A percentile compares a stretch with the other conserved stretches of the same genome.
These are phyloP conservation scores for Wilcoxina mikolae DNA, from an alignment of 495 filamentous ascomycete species.

Conservation along the genomic window DNA sequence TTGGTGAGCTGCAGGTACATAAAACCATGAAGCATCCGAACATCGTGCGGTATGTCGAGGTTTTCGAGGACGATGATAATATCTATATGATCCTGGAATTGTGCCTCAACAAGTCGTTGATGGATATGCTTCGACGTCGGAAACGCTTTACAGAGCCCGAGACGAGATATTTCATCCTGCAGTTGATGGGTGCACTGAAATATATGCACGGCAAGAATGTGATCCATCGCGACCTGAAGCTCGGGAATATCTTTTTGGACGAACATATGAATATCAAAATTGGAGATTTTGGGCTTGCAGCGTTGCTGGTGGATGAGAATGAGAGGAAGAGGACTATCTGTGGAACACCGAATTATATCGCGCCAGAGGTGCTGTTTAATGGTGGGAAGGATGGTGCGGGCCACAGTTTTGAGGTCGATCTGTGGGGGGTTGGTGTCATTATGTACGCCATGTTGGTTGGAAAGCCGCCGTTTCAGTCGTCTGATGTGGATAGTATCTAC, in stretches of 20 bases:
- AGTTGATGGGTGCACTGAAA: slow-evolving; percentile 89
- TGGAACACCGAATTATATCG: slow-evolving; percentile 96
- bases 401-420: slow-evolving; percentile 54
- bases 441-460: slow-evolving; percentile 83
- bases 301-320: slow-evolving; percentile 69
- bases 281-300: slow-evolving; percentile 95
- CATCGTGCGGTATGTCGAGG: slow-evolving; percentile 86
- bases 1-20: slow-evolving; percentile 93
- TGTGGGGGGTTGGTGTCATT: slow-evolving; percentile 95
- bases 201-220: slow-evolving; percentile 91
- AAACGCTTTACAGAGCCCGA: slow-evolving; percentile 80
- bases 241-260: slow-evolving; percentile 95
- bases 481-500: slow-evolving; percentile 76
- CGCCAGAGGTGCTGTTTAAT: slow-evolving; percentile 58
- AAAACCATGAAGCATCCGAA: slow-evolving; percentile 91
- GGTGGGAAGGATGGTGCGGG: slow-evolving; percentile 25
- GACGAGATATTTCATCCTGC: slow-evolving; percentile 77
- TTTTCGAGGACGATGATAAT: slow-evolving; percentile 74
- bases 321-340: slow-evolving; percentile 85
- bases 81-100: slow-evolving; percentile 92
- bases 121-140: slow-evolving; percentile 90
- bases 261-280: slow-evolving; percentile 94
- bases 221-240: slow-evolving; percentile 93
- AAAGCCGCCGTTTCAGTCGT: slow-evolving; percentile 78
- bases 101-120: slow-evolving; percentile 90